Evolutionary conservation across 257 asterid genomes (phyloP), one percentile per base, ranked within the genome.

Genomic region (Coffea canephora): DNA sequence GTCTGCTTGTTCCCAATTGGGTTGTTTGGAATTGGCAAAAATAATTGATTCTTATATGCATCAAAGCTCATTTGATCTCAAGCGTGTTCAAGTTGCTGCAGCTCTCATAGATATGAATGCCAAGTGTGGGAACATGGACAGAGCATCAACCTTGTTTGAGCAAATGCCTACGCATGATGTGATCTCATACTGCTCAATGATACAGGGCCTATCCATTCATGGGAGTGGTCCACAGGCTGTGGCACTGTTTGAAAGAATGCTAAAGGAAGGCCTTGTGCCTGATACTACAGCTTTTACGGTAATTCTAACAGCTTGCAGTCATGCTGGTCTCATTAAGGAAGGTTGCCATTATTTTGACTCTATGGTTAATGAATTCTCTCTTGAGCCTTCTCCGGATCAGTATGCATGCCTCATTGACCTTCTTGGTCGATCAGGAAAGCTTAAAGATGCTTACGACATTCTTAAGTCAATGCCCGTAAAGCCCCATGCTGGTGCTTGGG

Each of bases 21-120:
- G 98, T 15, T 88, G 89, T 57, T 76, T 82, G 78, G 92, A 89
- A 79, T 89, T 88, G n/a, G 94, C 96, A 34, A 86, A 86, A 68
- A 87, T 89, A 91, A 87, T 93, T 19, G 97, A 93, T 65, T 80
- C 87, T 34, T 87, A 86, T 76, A 79, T 91, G 79, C 77, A 54
- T 10, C 80, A 77, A 41, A 88, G 87, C 69, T 79, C 80, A 0
- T 85, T 78, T 62, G 91, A 91, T 83, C 79, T 86, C 61, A 71
- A 48, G 9, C 88, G 88, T 10, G 43, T 82, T 27, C 97, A 90
- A 74, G 87, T 93, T 3, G 82, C 88, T 36, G 88, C 96, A 1
- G 93, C 97, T 78, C 97, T 90, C 3, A 79, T 93, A 45, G 97
- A 89, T 66, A 93, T 93, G 98, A 87, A 93, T 64, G 91, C 88